These are phyloP conservation scores for Lepraria neglecta DNA, from an alignment of 495 filamentous ascomycete species.

Conservation along the genomic window DNA sequence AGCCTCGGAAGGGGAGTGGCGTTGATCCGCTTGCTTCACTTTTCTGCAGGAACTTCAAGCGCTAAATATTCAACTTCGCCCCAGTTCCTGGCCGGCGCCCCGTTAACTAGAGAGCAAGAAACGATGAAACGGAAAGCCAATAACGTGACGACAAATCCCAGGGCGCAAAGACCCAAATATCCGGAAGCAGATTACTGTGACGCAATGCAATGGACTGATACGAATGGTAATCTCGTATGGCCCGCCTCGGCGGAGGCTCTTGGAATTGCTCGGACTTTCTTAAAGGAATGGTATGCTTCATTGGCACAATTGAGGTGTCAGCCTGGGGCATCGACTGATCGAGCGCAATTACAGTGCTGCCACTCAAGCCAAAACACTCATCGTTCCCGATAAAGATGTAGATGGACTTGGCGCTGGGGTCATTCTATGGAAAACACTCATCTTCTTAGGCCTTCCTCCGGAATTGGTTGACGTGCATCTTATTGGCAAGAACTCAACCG, in stretches of 20 bases:
- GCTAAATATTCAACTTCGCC: background rate
- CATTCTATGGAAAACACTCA: constrained; percentile 49
- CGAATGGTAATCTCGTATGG: constrained; percentile 44
- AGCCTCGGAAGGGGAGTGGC: background rate
- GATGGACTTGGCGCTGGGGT: constrained; percentile 55
- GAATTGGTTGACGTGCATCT: constrained; percentile 47
- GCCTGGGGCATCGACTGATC: too few species aligned
- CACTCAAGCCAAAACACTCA: constrained; percentile 34
- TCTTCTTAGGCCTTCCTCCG: constrained; percentile 42
- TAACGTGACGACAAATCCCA: constrained; percentile 12
- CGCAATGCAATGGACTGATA: constrained; percentile 33
- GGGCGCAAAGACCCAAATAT: constrained; percentile 24
- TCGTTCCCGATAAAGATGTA: constrained; percentile 57
- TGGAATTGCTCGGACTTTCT: constrained; percentile 39
- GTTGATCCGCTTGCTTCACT: constrained; percentile 10
- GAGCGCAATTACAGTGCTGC: constrained; percentile 20
- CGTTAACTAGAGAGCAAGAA: background rate
- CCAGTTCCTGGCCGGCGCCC: background rate
- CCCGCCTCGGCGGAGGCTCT: constrained; percentile 48
- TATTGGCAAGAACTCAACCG: constrained; percentile 44
- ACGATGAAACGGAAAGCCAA: constrained; percentile 31
- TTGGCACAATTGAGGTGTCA: too few species aligned
- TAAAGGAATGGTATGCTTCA: constrained; percentile 38
- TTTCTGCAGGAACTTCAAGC: background rate
- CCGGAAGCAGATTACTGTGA: constrained; percentile 35